These are phyloP conservation scores for Leptomonas seymouri DNA, from an alignment of 208 protist genomes.

Conservation along the genomic window DNA sequence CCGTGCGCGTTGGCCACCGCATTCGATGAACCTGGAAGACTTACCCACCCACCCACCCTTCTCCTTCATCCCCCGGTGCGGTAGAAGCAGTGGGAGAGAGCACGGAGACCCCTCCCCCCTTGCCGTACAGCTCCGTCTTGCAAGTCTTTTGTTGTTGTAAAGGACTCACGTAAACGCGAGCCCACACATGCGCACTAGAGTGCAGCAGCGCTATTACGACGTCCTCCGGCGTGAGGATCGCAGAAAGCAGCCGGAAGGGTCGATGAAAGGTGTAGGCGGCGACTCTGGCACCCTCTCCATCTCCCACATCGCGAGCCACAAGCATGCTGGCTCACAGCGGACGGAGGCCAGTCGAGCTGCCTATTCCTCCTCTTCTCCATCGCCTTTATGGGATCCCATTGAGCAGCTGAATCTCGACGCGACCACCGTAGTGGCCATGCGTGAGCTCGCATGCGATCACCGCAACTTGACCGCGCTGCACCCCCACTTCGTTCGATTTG, in stretches of 20 bases:
- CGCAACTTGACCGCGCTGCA: slow-evolving; percentile 65
- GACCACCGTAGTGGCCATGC: slow-evolving; percentile 37
- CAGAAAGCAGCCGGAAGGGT: background rate
- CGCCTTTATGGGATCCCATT: slow-evolving; percentile 59
- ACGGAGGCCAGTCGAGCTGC: background rate
- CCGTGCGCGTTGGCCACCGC: too few relatives aligned
- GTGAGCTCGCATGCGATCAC: slow-evolving; percentile 49
- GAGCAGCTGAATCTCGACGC: slow-evolving; percentile 42
- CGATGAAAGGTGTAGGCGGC: background rate
- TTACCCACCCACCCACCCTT: too few relatives aligned
- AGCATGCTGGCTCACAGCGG: background rate
- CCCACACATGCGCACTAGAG: slow-evolving; percentile 28
- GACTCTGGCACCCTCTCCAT: background rate
- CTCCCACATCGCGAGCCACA: background rate
- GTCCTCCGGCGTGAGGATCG: slow-evolving; percentile 36
- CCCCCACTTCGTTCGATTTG: slow-evolving; percentile 58
- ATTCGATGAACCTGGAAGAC: too few relatives aligned
- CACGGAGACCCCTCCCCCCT: too few relatives aligned
- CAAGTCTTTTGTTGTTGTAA: too few relatives aligned
- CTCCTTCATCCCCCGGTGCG: too few relatives aligned
- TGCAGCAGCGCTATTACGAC: slow-evolving; percentile 36
- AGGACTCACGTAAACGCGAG: background rate
- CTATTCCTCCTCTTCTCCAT: background rate
- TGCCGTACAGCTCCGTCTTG: too few relatives aligned
- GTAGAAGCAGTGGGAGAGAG: too few relatives aligned